Evolutionary conservation across 768 basidiomycete species (phyloP).

Genomic region (Naganishia vishniacii): DNA sequence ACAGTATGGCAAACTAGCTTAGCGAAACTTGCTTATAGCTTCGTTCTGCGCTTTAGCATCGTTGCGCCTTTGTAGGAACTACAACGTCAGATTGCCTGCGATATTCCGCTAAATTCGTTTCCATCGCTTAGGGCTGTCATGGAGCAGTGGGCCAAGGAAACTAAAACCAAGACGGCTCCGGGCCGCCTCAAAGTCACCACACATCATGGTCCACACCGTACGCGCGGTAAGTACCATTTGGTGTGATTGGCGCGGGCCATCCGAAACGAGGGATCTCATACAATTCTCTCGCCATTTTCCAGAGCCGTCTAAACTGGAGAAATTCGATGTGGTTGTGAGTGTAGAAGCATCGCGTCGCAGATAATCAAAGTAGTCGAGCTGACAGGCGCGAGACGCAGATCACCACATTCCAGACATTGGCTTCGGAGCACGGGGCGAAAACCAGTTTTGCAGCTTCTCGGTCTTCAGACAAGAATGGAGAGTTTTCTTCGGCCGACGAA

Average conservation of each 20-base stretch:
- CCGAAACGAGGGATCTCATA: too few relatives aligned
- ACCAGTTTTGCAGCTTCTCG: conserved; percentile 52
- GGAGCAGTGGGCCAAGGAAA: conserved; percentile 84
- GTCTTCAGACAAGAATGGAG: conserved; percentile 35
- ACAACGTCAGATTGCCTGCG: too few relatives aligned
- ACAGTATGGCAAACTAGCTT: background rate
- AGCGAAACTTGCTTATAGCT: background rate
- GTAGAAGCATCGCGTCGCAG: background rate
- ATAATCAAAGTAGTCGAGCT: background rate
- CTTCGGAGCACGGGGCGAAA: conserved; percentile 67
- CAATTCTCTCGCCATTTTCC: too few relatives aligned
- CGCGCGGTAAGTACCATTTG: conserved; percentile 61
- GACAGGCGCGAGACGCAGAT: conserved; percentile 45
- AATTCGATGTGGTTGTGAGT: conserved; percentile 48
- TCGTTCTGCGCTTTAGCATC: conserved; percentile 55
- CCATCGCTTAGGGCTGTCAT: conserved; percentile 57
- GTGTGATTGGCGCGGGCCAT: too few relatives aligned
- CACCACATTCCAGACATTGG: conserved; percentile 78
- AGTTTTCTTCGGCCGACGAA: conserved; percentile 47
- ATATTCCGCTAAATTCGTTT: too few relatives aligned
- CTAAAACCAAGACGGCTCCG: conserved; percentile 60
- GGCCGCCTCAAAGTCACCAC: conserved; percentile 64
- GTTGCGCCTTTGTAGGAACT: conserved; percentile 63
- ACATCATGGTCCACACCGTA: conserved; percentile 74
- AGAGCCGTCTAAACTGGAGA: conserved; percentile 44